Percentiles rank a stretch among this genome's conserved stretches.
Evolutionary conservation across 1,139 yeast species (phyloP).

Genomic region (Scheffersomyces titani): DNA sequence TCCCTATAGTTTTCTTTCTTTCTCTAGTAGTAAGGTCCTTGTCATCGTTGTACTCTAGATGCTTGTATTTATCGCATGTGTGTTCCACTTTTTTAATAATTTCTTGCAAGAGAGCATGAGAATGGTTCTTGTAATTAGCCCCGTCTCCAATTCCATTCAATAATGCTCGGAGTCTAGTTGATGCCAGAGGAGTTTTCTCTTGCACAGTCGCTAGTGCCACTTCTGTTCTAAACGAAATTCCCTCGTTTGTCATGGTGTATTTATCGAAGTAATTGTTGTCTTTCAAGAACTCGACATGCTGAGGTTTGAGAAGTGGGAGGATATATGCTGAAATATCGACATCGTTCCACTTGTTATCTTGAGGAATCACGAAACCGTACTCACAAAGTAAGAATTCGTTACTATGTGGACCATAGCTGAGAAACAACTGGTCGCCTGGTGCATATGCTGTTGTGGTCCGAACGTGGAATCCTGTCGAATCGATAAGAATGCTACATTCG

Average conservation of each 20-base stretch:
- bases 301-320: slow-evolving; percentile 32
- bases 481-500: slow-evolving; percentile 52
- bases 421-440: slow-evolving; percentile 58
- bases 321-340: slow-evolving; percentile 59
- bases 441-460: slow-evolving; percentile 35
- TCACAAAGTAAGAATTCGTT: slow-evolving; percentile 81
- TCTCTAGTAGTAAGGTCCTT: slow-evolving; percentile 11
- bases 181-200: slow-evolving; percentile 37
- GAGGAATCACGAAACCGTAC: slow-evolving; percentile 70
- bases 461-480: slow-evolving; percentile 54
- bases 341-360: slow-evolving; percentile 65
- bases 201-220: slow-evolving; percentile 71
- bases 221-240: slow-evolving; percentile 70
- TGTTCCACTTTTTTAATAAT: slow-evolving; percentile 32
- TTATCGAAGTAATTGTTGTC: slow-evolving; percentile 65
- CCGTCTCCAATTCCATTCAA: slow-evolving; percentile 43
- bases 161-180: slow-evolving; percentile 29
- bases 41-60: slow-evolving; percentile 19
- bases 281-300: slow-evolving; percentile 49
- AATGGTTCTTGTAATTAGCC: slow-evolving; percentile 30
- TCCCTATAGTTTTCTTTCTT: slow-evolving; percentile 20
- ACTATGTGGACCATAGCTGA: slow-evolving; percentile 87
- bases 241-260: slow-evolving; percentile 58
- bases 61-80: slow-evolving; percentile 19
- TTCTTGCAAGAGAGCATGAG: slow-evolving; percentile 27